These are phyloP conservation scores for Mollisiaceae sp. DNA, from an alignment of 2,329 filamentous ascomycete species.

Conservation along the genomic window DNA sequence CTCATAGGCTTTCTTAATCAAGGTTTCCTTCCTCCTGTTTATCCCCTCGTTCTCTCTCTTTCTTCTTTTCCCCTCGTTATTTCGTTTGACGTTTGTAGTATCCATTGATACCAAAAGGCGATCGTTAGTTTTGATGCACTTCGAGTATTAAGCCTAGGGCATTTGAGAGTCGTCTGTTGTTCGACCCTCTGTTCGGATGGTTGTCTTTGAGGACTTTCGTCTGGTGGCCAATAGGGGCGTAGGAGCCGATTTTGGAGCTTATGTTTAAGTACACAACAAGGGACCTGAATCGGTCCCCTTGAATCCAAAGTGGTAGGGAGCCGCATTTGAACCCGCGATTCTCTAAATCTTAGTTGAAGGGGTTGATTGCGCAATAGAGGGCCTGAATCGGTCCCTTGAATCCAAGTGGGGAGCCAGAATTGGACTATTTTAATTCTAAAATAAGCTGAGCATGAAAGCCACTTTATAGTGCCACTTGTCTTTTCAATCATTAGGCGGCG, in stretches of 20 bases:
- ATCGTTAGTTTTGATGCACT: conserved; percentile 14
- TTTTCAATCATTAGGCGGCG: too few species aligned
- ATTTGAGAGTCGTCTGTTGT: conserved; percentile 15
- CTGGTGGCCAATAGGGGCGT: conserved; percentile 10
- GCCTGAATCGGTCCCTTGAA: conserved; percentile 14
- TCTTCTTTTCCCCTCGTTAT: conserved; percentile 17
- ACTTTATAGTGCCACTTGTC: too few species aligned
- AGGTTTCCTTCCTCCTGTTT: conserved; percentile 25
- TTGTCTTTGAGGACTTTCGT: conserved; percentile 19
- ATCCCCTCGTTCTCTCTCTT: conserved; percentile 24
- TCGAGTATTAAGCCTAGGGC: conserved; percentile 14
- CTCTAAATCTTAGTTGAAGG: conserved; percentile 15
- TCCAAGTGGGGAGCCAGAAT: conserved; percentile 11
- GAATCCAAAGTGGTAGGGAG: conserved; percentile 14
- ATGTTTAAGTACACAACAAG: conserved; percentile 14
- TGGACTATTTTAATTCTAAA: conserved; percentile 20
- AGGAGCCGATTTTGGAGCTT: conserved; percentile 13
- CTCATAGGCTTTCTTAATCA: conserved; percentile 19
- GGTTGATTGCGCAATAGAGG: conserved; percentile 9
- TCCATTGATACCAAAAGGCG: too few species aligned
- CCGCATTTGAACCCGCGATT: conserved; percentile 17
- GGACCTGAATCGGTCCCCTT: conserved; percentile 13
- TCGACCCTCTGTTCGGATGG: neutral
- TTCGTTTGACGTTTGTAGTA: conserved; percentile 14
- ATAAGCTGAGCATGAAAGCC: too few species aligned